Conservation (phyloP, 768 basidiomycete species). For the Mycena galopus region DNA sequence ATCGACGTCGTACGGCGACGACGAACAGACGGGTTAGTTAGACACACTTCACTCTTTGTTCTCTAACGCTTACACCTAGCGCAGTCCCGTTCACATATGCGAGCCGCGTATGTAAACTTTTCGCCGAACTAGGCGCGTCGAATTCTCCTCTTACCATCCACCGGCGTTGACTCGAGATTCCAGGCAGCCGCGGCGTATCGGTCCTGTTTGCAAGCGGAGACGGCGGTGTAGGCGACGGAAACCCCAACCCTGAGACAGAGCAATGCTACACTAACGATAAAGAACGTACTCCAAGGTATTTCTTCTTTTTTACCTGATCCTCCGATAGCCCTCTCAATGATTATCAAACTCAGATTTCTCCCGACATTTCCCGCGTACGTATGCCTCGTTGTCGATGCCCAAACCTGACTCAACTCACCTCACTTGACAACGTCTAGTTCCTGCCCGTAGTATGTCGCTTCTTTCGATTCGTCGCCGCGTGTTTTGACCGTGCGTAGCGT, state of each 20-base stretch:
- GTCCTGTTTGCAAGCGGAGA: constrained; percentile 78
- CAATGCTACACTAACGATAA: constrained; percentile 73
- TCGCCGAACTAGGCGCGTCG: constrained; percentile 73
- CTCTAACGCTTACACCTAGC: constrained; percentile 1
- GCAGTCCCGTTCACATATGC: constrained; percentile 72
- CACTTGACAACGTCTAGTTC: constrained; percentile 19
- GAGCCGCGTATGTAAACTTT: constrained; percentile 66
- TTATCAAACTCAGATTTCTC: constrained; percentile 53
- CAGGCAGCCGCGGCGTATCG: constrained; percentile 76
- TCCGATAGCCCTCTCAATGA: neutral
- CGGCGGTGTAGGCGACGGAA: constrained; percentile 74
- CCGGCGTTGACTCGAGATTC: neutral
- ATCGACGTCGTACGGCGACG: constrained; percentile 80
- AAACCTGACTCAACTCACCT: neutral
- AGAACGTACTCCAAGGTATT: constrained; percentile 22
- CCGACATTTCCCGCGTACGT: constrained; percentile 69
- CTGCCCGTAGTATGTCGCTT: constrained; percentile 62
- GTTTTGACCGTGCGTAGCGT: constrained; percentile 57
- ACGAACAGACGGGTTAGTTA: constrained; percentile 73
- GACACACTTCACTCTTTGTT: neutral
- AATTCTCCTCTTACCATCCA: neutral
- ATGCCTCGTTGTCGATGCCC: neutral
- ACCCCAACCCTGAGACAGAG: constrained; percentile 65
- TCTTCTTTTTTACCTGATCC: constrained; percentile 50
- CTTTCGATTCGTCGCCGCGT: neutral